These are phyloP conservation scores for Paracorniculantispora psalliotae DNA, from an alignment of 2,329 filamentous ascomycete species.

Conservation along the genomic window DNA sequence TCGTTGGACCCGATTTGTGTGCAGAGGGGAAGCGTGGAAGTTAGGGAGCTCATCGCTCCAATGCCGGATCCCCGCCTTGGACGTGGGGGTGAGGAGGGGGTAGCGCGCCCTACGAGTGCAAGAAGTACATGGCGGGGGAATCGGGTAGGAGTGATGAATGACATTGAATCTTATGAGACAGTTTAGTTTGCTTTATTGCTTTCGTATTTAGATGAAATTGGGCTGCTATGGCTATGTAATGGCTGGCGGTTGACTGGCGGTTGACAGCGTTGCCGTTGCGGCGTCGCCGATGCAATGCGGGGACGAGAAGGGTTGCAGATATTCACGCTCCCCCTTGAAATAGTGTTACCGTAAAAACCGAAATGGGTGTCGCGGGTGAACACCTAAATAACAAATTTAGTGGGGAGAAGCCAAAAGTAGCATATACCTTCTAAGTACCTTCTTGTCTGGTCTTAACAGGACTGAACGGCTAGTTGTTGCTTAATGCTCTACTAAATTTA, in stretches of 20 bases:
- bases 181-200: no score
- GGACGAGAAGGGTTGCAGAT: not conserved
- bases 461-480: no score
- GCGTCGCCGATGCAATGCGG: not conserved
- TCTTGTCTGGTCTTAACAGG: no score
- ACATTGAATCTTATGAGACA: not conserved
- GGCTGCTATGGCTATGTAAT: not conserved
- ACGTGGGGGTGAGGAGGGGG: not conserved
- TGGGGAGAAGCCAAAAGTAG: no score
- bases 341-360: no score
- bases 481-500: no score
- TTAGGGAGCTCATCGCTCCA: not conserved
- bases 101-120: not conserved
- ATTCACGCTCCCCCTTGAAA: no score
- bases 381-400: no score
- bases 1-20: not conserved
- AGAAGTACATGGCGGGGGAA: not conserved
- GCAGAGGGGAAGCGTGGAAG: not conserved
- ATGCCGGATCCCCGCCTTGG: not conserved
- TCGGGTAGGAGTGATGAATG: not conserved
- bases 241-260: not conserved
- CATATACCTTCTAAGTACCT: no score
- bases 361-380: no score
- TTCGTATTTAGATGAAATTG: not conserved
- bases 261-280: not conserved